Base-by-base conservation (phyloP, 2,329 filamentous ascomycete genomes). In the Samsoniella hepiali region DNA sequence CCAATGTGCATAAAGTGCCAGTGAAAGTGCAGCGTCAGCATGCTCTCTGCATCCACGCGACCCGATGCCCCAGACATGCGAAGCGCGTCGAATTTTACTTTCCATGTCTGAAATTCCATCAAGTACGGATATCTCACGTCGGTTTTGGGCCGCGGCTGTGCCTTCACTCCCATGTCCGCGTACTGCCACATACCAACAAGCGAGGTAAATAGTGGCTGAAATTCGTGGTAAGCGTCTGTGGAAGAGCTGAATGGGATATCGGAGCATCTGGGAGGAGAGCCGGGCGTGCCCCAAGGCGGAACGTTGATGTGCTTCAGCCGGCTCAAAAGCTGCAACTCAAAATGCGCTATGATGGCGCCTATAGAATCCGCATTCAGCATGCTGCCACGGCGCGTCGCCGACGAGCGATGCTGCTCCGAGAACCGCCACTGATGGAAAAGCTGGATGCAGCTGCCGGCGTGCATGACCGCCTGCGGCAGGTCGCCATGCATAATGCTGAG, bases 371-470 rank as follows among this genome's bases (percentile, higher is more conserved):
- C 13, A 34, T 44, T 56, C 2, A 59, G 40, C 58, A 62, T 54
- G 38, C 59, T 53, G n/a, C 45, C 36, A 29, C 17, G 27, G 3
- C 59, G 15, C 5, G 47, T 27, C 3, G 31, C 45, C 27, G 38
- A 44, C 3, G 54, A n/a, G 3, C 58, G 10, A 36, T 58, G 44
- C 6, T 15, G n/a, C 27, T 59, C 55, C 59, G 54, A 59, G 34
- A 58, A 42, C 8, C 42, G 38, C 59, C 55, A 62, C 49, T 64
- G 58, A 45, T 58, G 54, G 17, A 62, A 63, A 1, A 63, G 63
- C 55, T 60, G 31, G 31, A 63, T 38, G n/a, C 59, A 49, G 40
- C 31, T 62, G n/a, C 44, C 29, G 27, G 59, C 44, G 40, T 62
- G 63, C 53, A 62, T 57, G 22, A 62, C 22, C 3, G 58, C 38